These are phyloP conservation scores for Trametes sp. DNA, from an alignment of 1,284 basidiomycete species.

Conservation along the genomic window DNA sequence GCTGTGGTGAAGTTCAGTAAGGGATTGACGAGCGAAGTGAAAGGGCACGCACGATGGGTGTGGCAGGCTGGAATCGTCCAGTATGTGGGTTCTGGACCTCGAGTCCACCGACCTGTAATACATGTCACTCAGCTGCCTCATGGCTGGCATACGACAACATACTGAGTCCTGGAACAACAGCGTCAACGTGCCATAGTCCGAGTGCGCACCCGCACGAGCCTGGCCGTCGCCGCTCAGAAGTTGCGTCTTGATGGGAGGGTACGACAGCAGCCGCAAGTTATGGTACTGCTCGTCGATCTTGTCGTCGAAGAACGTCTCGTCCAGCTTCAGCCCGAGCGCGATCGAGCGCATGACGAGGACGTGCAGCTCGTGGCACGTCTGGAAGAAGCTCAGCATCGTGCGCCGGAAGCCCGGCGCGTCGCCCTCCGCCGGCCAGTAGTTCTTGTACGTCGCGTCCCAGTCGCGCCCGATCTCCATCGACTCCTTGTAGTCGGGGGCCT, in stretches of 20 bases:
- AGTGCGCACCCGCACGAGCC: slow-evolving; percentile 83
- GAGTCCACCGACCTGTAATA: slow-evolving; percentile 74
- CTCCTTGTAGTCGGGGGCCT: slow-evolving; percentile 84
- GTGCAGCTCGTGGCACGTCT: slow-evolving; percentile 81
- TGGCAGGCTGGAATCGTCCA: slow-evolving; percentile 72
- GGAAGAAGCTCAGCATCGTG: slow-evolving; percentile 79
- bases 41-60: slow-evolving; percentile 67
- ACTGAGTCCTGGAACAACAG: slow-evolving; percentile 85
- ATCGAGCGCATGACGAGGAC: slow-evolving; percentile 80
- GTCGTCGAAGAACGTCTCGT: slow-evolving; percentile 76
- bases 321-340: slow-evolving; percentile 77
- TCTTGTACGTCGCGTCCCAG: slow-evolving; percentile 77
- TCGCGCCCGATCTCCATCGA: slow-evolving; percentile 87
- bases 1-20: slow-evolving; percentile 47
- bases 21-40: neutral
- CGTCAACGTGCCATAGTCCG: slow-evolving; percentile 88
- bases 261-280: slow-evolving; percentile 78
- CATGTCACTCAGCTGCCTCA: neutral
- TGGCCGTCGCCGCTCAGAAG: slow-evolving; percentile 71
- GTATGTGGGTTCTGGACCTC: slow-evolving; percentile 85
- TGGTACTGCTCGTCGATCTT: slow-evolving; percentile 80
- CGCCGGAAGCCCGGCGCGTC: slow-evolving; percentile 72
- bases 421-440: slow-evolving; percentile 77
- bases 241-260: slow-evolving; percentile 71
- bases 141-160: slow-evolving; percentile 29